Base-by-base conservation (phyloP, 495 filamentous ascomycete species). In the Aspergillus coremiiformis region DNA sequence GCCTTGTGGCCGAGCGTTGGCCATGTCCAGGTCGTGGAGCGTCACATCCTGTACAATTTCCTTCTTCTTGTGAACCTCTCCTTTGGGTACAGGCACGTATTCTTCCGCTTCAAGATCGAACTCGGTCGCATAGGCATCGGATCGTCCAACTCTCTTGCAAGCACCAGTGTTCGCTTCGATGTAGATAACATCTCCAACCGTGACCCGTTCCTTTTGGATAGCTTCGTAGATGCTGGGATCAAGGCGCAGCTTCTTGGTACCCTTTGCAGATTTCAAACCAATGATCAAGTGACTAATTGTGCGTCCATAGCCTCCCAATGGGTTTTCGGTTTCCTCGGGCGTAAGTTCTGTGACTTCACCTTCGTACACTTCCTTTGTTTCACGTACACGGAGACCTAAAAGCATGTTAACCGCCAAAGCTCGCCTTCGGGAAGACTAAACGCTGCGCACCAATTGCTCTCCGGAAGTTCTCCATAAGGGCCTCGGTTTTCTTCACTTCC, bases 21-120 rank as follows among this genome's bases (percentile, higher is more conserved):
- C 93, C 56, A 96, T 89, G 65, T 98, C 93, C 43, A 98, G 74
- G 59, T 98, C 93, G 61, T 98, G 93, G 51, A 98, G 77, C 27
- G 91, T 95, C 51, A 98, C 93, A 63, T 97, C 93, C 66, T 98
- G 93, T n/a, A 98, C 93, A 50, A 97, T 92, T 72, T 98, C 93
- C 76, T 98, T 98, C 81, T 96, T 96, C 78, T 97, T 98, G 73
- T 96, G 93, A 33, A 98, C 93, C 60, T 98, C 93, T 37, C 93
- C 93, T 72, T 98, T 96, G 17, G 93, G 93, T 52, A 98, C 93
- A 4, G 93, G 93, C 44, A 97, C 93, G 67, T 97, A 97, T 67
- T 98, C 93, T 65, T 97, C 93, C 0, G 93, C 93, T 75, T 97
- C 93, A 17, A 96, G 82, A 73, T 98, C 93, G 66, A 97, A 98